Base-by-base conservation (phyloP, 805 yeast genomes). In the Kuraishia piskuri region DNA sequence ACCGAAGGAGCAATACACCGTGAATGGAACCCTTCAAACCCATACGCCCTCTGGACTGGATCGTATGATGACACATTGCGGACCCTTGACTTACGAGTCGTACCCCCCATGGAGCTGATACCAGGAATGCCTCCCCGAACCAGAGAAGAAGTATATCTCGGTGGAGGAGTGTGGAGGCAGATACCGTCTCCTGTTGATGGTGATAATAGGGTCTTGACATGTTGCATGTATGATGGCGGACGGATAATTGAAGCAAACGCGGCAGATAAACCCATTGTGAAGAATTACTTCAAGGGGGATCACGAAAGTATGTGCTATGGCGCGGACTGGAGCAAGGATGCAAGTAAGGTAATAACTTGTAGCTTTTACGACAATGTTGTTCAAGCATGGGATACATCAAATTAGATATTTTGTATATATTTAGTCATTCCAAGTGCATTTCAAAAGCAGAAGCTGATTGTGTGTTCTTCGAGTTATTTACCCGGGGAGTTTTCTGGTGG, bases 161-260 rank as follows among this genome's bases (percentile, higher is more conserved):
- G 90, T 1, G 98, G 99, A 5, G 99, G 99, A 1, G 98, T 92
- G 2, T 92, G 99, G 99, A 73, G 96, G 60, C 74, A 94, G 54
- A 70, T 82, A 7, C 96, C 96, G 1, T 73, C 80, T 20, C 79
- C 82, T 0, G 53, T 58, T 0, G 59, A 62, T 3, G 59, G 63
- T 14, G 73, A 72, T 36, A 69, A 78, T 54, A 69, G 79, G 46
- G 75, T 92, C 0, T 69, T 92, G 50, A 82, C 84, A 0, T 91
- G 97, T 65, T 90, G 97, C 63, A 94, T 94, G 98, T 92, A 92
- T 63, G 90, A 89, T 59, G 99, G 99, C 19, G 96, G 96, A 1
- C 75, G 90, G 54, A 72, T 91, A 0, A n/a, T 44, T 22, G 62
- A 75, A n/a, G 59, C 63, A 22, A 63, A 58, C 3, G 55, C 56